Evolutionary conservation across 1,284 basidiomycete species (phyloP).

Genomic region (Cutaneotrichosporon cavernicola): DNA sequence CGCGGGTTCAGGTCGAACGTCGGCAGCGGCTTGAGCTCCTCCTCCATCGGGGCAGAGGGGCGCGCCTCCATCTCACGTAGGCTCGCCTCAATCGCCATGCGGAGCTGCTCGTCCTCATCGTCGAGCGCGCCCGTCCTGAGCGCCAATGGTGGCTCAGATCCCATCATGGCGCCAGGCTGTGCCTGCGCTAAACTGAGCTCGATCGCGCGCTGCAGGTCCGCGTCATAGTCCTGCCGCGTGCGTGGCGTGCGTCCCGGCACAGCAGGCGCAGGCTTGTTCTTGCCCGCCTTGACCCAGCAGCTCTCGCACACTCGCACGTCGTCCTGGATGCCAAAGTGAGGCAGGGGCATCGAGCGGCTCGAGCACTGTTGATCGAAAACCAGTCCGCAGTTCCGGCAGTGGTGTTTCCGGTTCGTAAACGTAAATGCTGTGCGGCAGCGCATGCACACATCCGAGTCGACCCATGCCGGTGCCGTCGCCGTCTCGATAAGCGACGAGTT

Average conservation of each 20-base stretch:
- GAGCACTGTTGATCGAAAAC: constrained; percentile 96
- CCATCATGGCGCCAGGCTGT: constrained; percentile 44
- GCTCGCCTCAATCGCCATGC: constrained; percentile 93
- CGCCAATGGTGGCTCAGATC: constrained; percentile 68
- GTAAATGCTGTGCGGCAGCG: constrained; percentile 88
- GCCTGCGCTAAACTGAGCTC: constrained; percentile 82
- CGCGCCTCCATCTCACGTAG: constrained; percentile 77
- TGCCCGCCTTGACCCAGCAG: constrained; percentile 71
- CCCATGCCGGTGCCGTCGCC: constrained; percentile 78
- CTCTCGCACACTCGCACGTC: constrained; percentile 93
- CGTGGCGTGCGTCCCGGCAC: constrained; percentile 45
- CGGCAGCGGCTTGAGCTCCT: constrained; percentile 57
- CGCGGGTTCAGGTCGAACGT: constrained; percentile 74
- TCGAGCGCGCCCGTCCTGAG: constrained; percentile 58
- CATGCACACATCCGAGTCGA: constrained; percentile 91
- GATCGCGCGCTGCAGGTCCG: constrained; percentile 90
- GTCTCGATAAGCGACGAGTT: constrained; percentile 48
- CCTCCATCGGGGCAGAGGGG: constrained; percentile 73
- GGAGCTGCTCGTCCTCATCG: constrained; percentile 89
- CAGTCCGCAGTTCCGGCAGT: constrained; percentile 96
- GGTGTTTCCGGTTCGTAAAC: constrained; percentile 96
- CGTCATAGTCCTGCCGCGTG: constrained; percentile 63
- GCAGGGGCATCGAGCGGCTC: constrained; percentile 76
- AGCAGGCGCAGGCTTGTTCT: constrained; percentile 39
- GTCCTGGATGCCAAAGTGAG: constrained; percentile 91